These are phyloP conservation scores for Euphorbia pulcherrima DNA, from an alignment of 345 rosid genomes.

Conservation along the genomic window DNA sequence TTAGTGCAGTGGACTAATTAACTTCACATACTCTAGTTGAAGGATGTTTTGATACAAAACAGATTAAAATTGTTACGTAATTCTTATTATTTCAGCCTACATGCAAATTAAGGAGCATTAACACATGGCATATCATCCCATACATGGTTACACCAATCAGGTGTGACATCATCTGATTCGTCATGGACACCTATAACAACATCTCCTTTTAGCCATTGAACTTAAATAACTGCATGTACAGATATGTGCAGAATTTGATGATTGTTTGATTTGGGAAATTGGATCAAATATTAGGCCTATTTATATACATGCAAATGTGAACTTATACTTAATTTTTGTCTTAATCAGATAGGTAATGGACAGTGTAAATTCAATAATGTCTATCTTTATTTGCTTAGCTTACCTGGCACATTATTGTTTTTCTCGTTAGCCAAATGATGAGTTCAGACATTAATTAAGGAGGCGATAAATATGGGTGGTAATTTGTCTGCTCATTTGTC, in stretches of 20 bases:
- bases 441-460: too few species aligned
- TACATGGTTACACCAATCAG: too few species aligned
- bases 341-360: conserved; percentile 12
- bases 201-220: conserved; percentile 15
- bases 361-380: not conserved
- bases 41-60: not conserved
- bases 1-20: not conserved
- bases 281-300: not conserved
- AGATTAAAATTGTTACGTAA: not conserved
- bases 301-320: not conserved
- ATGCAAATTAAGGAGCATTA: not conserved
- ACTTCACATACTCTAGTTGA: not conserved
- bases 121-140: too few species aligned
- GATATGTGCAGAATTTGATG: not conserved
- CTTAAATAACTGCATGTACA: too few species aligned
- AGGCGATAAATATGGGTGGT: too few species aligned
- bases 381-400: conserved; percentile 12
- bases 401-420: conserved; percentile 1
- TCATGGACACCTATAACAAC: too few species aligned
- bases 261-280: not conserved
- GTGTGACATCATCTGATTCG: too few species aligned
- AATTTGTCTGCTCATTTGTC: too few species aligned
- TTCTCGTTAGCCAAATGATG: not conserved
- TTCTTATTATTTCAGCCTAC: not conserved
- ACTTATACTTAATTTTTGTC: not conserved